A percentile compares a stretch with the other conserved stretches of the same genome.
phyloP scores from a whole-genome alignment of 2,329 filamentous ascomycete genomes.

The Scedosporium boydii region DNA sequence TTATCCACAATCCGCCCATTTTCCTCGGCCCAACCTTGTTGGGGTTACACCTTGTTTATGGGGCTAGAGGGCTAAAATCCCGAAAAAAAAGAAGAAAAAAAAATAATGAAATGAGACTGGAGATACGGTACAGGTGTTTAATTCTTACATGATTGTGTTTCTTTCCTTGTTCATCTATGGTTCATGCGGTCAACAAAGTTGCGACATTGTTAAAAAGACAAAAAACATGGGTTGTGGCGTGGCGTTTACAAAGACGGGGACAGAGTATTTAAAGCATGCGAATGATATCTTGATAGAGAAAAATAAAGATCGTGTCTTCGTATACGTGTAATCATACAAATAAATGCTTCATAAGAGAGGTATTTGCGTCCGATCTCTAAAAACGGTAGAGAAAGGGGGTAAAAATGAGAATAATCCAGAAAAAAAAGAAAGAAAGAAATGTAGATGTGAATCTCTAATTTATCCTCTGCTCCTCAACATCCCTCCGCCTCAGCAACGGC shows the following conservation, averaged over 20 bases:
- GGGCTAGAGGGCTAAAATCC: neutral
- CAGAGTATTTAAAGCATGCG: neutral
- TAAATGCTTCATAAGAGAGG: too few species aligned
- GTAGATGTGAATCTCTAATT: slow-evolving; percentile 8
- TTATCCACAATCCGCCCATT: neutral
- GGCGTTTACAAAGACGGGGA: neutral
- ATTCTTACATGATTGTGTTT: neutral
- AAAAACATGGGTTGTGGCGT: neutral
- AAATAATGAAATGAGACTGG: neutral
- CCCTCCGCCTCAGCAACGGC: slow-evolving; percentile 19
- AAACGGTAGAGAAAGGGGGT: neutral
- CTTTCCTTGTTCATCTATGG: neutral
- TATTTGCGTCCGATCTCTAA: neutral
- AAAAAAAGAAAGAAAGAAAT: neutral
- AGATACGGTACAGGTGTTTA: too few species aligned
- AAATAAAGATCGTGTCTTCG: too few species aligned
- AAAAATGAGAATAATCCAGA: neutral
- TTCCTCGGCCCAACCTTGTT: too few species aligned
- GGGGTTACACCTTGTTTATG: too few species aligned
- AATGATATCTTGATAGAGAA: too few species aligned
- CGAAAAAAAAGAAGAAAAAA: neutral
- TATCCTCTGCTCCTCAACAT: slow-evolving; percentile 12
- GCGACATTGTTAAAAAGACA: neutral
- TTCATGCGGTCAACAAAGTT: neutral
- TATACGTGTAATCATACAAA: too few species aligned